Evolutionary conservation across 805 yeast genomes (phyloP).

Genomic region (Spathaspora passalidarum): DNA sequence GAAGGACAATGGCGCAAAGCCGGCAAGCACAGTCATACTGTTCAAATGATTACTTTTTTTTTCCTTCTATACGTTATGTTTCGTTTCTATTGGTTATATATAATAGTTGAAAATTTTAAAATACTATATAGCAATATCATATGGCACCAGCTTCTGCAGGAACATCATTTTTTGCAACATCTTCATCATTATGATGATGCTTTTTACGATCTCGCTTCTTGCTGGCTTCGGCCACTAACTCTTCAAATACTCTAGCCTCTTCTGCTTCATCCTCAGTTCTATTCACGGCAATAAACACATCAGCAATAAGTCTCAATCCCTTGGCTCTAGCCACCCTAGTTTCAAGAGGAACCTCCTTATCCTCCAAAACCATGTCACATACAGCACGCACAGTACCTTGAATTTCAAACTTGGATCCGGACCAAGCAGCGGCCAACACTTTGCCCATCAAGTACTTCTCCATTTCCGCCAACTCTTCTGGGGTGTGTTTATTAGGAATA

Average conservation of each 20-base stretch:
- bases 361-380: conserved; percentile 63
- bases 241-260: conserved; percentile 77
- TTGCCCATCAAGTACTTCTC: conserved; percentile 77
- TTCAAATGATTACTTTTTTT: not conserved
- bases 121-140: not conserved
- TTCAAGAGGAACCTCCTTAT: conserved; percentile 45
- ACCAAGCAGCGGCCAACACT: conserved; percentile 82
- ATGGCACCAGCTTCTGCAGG: not conserved
- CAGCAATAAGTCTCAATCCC: conserved; percentile 58
- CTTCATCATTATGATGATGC: conserved; percentile 5
- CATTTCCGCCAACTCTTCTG: conserved; percentile 64
- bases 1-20: not conserved
- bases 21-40: not conserved
- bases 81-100: not conserved
- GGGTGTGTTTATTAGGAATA: conserved; percentile 42
- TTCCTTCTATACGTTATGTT: not conserved
- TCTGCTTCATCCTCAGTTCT: conserved; percentile 70
- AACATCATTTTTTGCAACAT: not conserved
- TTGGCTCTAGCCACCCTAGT: conserved; percentile 60
- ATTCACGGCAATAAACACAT: conserved; percentile 53
- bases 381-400: conserved; percentile 69
- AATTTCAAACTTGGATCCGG: conserved; percentile 75
- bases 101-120: not conserved
- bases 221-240: conserved; percentile 51
- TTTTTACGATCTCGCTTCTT: conserved; percentile 39